These are phyloP conservation scores for Paramarasmius palmivorus DNA, from an alignment of 1,284 basidiomycete species.

Conservation along the genomic window DNA sequence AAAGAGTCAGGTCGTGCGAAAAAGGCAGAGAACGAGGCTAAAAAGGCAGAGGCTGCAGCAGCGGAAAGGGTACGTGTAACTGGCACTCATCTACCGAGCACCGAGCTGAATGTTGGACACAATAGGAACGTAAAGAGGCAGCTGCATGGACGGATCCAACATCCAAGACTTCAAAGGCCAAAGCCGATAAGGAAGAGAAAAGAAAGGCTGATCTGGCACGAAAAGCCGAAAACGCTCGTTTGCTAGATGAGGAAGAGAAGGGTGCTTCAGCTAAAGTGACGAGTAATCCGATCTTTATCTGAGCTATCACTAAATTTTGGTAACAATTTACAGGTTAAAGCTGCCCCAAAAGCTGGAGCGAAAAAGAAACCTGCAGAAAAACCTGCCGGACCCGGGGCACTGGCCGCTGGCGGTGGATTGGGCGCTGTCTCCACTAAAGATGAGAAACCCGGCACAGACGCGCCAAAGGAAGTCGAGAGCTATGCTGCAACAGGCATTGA, in stretches of 20 bases:
- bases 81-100: constrained; percentile 4
- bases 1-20: constrained; percentile 87
- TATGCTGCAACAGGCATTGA: constrained; percentile 88
- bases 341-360: constrained; percentile 54
- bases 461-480: constrained; percentile 57
- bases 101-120: constrained; percentile 3
- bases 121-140: constrained; percentile 76
- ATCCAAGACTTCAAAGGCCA: constrained; percentile 60
- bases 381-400: constrained; percentile 76
- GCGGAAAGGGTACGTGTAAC: constrained; percentile 53
- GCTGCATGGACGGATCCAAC: constrained; percentile 75
- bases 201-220: constrained; percentile 72
- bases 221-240: constrained; percentile 75
- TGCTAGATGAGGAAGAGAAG: constrained; percentile 87
- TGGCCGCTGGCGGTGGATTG: constrained; percentile 66
- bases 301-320: too few species aligned
- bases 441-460: constrained; percentile 30
- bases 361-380: constrained; percentile 32
- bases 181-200: constrained; percentile 78
- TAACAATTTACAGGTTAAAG: constrained; percentile 40
- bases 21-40: constrained; percentile 90
- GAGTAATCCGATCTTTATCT: too few species aligned
- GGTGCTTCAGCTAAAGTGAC: constrained; percentile 50
- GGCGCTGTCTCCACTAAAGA: constrained; percentile 22
- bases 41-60: constrained; percentile 64